Base-by-base conservation (phyloP, 768 basidiomycete species). In the Lentinula sp. region DNA sequence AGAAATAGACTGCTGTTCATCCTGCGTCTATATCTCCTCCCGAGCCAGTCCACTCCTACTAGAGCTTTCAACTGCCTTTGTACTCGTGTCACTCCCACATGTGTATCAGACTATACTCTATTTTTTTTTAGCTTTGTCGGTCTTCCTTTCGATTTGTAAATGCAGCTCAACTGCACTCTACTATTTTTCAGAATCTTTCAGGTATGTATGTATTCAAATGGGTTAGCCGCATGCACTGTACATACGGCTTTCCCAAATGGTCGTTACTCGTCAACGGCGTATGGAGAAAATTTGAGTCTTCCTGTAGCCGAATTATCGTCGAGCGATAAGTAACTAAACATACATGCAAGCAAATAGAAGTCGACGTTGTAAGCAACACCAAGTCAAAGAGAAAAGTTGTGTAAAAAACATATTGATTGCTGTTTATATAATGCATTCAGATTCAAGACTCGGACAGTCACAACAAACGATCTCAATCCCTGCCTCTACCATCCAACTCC, bases 1-100 rank as follows among this genome's bases (percentile, higher is more conserved):
- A 89, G 84, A 89, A 89, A 72, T 88, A 79, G 72, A 66, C 16
- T 43, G 32, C 41, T 13, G 41, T 59, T 35, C n/a, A 18, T 45
- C 10, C 43, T 3, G 43, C 43, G 43, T 7, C 15, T n/a, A 45
- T 48, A 12, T 10, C 8, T 48, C 20, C 10, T 20, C n/a, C 20
- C 20, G 10, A 23, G n/a, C 9, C 46, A 45, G 3, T n/a, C 39
- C 43, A 45, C 16, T 7, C 8, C 18, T 7, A n/a, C 28, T 28
- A 28, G 28, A 28, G 28, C 28, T 28, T 3, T 28, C 28, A 28
- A 28, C 28, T 3, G 28, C 28, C 43, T 45, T 45, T 48, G 8
- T 6, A 20, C 46, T 20, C 46, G 6, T 20, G 20, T 48, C 28
- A 28, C 28, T 28, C 7, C 18, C 12, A 48, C 46, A 48, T 20